Conservation (phyloP, 441 rosid genomes). For the Erodium texanum region DNA sequence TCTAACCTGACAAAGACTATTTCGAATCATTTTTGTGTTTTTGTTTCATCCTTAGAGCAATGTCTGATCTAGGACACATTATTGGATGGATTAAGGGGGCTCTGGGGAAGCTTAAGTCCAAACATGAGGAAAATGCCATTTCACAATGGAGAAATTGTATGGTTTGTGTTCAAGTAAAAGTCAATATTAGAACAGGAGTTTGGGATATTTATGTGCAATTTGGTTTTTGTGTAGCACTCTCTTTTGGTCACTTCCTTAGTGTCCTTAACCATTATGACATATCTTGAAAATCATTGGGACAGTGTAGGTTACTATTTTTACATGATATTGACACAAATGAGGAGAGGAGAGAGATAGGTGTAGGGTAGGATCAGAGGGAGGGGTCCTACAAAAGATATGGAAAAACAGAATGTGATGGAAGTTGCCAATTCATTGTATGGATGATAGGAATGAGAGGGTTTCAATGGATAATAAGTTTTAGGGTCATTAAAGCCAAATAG, state of each 20-base stretch:
- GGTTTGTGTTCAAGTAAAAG: neutral
- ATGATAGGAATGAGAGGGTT: conserved; percentile 24
- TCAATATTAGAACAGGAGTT: neutral
- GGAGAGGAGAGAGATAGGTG: neutral
- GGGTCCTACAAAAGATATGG: conserved; percentile 24
- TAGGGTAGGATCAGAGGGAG: conserved; percentile 13
- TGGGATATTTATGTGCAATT: neutral
- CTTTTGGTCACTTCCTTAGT: conserved; percentile 1
- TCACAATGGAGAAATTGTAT: neutral
- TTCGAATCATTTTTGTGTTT: neutral
- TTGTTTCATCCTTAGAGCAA: too few relatives aligned
- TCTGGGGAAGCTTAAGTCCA: neutral
- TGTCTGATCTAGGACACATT: too few relatives aligned
- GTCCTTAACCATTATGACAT: neutral
- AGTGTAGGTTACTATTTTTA: neutral
- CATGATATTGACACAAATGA: neutral
- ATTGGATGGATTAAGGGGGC: neutral
- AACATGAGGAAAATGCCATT: neutral
- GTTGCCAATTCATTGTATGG: conserved; percentile 29
- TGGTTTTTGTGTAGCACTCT: neutral
- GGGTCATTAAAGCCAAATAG: conserved; percentile 13
- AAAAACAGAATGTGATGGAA: conserved; percentile 27
- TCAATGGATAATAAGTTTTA: conserved; percentile 8
- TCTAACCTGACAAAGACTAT: neutral
- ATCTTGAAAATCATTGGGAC: neutral